Evolutionary conservation across 257 asterid genomes (phyloP), one percentile per base, ranked within the genome.

Genomic region (Primulina eburnea): DNA sequence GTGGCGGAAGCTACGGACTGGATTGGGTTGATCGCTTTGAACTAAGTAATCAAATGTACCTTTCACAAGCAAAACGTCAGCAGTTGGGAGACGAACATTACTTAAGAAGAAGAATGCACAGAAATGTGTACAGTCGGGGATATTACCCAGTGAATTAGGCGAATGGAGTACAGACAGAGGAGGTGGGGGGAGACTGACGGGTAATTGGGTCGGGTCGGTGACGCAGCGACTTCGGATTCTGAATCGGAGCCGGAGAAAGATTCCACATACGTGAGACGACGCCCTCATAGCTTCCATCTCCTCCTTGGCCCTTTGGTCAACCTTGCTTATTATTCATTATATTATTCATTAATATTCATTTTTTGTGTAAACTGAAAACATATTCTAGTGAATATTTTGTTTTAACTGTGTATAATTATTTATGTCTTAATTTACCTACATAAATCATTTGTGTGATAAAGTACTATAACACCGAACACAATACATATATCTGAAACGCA

Each of bases 1-100:
- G 35, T 93, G 99, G 68, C 97, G 97, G 65, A 93, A 93, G 82
- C 79, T 85, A 53, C 96, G 90, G 71, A 88, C 81, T 70, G 97
- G 84, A 77, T 68, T 86, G 58, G 89, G 80, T 18, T 74, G 74
- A 68, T 60, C 70, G 29, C 18, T 72, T 71, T 74, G 82, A 10
- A 58, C 33, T 6, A 73, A 74, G 61, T 71, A 77, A 78, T 89
- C 87, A 33, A 72, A 64, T 21, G 78, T 5, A 71, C 82, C 99
- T 89, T 75, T 70, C 55, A 71, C 30, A 72, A 71, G 61, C 80
- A 82, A 82, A 77, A 68, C 37, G 70, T 71, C 83, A 87, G 87
- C 82, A 74, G 4, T 29, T 80, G 67, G 68, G 18, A 73, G 79
- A 67, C 24, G 62, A 38, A 38, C 20, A 30, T 50, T 0, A 14